Conservation (phyloP, 108 stramenopile species). For the Seminavis robusta region DNA sequence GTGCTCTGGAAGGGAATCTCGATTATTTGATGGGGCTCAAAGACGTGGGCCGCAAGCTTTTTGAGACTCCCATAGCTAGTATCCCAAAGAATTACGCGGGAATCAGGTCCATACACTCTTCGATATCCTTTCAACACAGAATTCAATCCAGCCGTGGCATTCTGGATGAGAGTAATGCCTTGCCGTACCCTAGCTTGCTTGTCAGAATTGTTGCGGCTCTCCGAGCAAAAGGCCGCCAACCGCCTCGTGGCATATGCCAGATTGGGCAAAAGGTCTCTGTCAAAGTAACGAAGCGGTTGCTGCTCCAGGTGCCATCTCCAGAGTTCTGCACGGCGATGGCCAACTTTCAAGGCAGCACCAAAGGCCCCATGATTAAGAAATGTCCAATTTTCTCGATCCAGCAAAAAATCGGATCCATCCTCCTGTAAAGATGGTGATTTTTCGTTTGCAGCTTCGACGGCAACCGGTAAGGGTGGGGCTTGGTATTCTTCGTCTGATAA, state of each 20-base stretch:
- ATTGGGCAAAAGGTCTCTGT: slow-evolving; percentile 67
- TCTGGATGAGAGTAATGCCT: slow-evolving; percentile 30
- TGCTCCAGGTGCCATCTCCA: slow-evolving; percentile 63
- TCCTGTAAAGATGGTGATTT: background rate
- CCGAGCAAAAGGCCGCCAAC: slow-evolving; percentile 43
- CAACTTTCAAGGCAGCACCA: slow-evolving; percentile 54
- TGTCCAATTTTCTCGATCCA: slow-evolving; percentile 51
- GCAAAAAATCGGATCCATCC: slow-evolving; percentile 28
- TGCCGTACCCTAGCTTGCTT: slow-evolving; percentile 17
- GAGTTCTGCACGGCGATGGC: slow-evolving; percentile 49
- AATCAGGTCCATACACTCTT: slow-evolving; percentile 13
- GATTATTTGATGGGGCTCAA: slow-evolving; percentile 36
- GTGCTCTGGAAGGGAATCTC: slow-evolving; percentile 57
- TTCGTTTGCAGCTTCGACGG: background rate
- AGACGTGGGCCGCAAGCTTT: slow-evolving; percentile 59
- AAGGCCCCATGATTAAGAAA: slow-evolving; percentile 53
- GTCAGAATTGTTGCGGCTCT: slow-evolving; percentile 10
- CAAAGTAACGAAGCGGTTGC: slow-evolving; percentile 71
- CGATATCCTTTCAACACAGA: slow-evolving; percentile 57
- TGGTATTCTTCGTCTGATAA: slow-evolving; percentile 34
- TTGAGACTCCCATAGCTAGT: slow-evolving; percentile 70
- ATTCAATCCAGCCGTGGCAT: slow-evolving; percentile 66
- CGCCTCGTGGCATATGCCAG: slow-evolving; percentile 50
- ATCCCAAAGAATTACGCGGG: slow-evolving; percentile 60
- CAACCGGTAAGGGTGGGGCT: slow-evolving; percentile 52